These are phyloP conservation scores for Pyrenula aspistea DNA, from an alignment of 495 filamentous ascomycete species.

Conservation along the genomic window DNA sequence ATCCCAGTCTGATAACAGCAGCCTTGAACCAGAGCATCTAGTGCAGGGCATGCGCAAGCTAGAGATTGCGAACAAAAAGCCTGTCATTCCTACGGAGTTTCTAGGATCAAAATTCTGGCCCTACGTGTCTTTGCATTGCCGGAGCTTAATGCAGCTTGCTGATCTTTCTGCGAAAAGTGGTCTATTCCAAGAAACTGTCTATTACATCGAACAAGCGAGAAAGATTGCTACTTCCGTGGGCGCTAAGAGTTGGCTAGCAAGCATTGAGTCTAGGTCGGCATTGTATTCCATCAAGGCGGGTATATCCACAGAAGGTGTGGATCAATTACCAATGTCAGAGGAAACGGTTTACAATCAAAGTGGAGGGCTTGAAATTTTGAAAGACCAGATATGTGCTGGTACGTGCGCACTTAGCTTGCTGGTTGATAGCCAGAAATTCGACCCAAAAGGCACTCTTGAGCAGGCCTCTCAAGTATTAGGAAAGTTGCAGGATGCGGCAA, in stretches of 20 bases:
- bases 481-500: not conserved
- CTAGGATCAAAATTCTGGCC: constrained; percentile 51
- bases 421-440: not conserved
- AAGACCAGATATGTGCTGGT: not conserved
- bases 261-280: not conserved
- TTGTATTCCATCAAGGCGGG: not conserved
- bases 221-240: constrained; percentile 61
- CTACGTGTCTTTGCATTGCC: constrained; percentile 59
- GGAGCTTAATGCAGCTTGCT: constrained; percentile 57
- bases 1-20: not conserved
- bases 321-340: not conserved
- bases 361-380: not conserved
- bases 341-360: not conserved
- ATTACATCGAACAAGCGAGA: constrained; percentile 74
- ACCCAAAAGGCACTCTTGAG: not conserved
- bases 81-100: not conserved
- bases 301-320: not conserved
- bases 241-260: constrained; percentile 40
- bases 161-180: constrained; percentile 69
- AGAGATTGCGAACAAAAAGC: not conserved
- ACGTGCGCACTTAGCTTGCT: not conserved
- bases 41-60: not conserved
- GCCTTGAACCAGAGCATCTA: not conserved
- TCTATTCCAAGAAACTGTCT: constrained; percentile 79
- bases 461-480: not conserved